phyloP scores from a whole-genome alignment of 306 rosid species.

The Lathyrus aphaca region DNA sequence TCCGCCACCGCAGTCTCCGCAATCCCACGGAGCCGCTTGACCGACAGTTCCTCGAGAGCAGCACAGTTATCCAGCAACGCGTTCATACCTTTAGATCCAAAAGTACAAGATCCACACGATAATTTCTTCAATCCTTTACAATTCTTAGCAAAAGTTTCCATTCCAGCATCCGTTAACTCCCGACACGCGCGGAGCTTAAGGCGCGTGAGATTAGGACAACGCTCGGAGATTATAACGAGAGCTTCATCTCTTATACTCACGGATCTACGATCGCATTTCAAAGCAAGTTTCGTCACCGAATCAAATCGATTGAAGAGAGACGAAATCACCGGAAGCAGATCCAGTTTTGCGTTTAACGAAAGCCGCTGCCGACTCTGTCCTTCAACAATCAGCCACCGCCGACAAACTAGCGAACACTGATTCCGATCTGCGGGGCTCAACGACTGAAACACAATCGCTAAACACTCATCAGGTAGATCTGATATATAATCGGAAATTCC shows the following conservation, averaged over 20 bases:
- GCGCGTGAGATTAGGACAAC: constrained; percentile 89
- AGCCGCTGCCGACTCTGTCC: constrained; percentile 95
- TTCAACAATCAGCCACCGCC: constrained; percentile 83
- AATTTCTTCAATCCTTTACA: constrained; percentile 92
- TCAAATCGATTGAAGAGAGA: constrained; percentile 85
- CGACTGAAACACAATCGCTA: constrained; percentile 80
- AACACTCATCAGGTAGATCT: constrained; percentile 85
- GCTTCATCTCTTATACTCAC: constrained; percentile 75
- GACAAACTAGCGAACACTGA: constrained; percentile 84
- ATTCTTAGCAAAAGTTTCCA: constrained; percentile 76
- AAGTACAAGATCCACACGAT: constrained; percentile 91
- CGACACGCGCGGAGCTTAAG: constrained; percentile 94
- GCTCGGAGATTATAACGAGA: constrained; percentile 65
- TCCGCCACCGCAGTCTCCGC: constrained; percentile 63
- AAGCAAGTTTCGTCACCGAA: constrained; percentile 84
- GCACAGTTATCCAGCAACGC: constrained; percentile 80
- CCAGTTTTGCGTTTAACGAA: constrained; percentile 73
- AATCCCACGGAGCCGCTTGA: constrained; percentile 86
- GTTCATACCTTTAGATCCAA: constrained; percentile 92
- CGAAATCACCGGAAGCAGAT: constrained; percentile 53
- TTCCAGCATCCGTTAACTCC: constrained; percentile 73
- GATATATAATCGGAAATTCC: constrained; percentile 61
- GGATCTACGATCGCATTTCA: constrained; percentile 92
- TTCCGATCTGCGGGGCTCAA: constrained; percentile 81
- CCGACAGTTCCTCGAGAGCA: constrained; percentile 80